These are phyloP conservation scores for Microbotryum saponariae DNA, from an alignment of 1,284 basidiomycete species.

Conservation along the genomic window DNA sequence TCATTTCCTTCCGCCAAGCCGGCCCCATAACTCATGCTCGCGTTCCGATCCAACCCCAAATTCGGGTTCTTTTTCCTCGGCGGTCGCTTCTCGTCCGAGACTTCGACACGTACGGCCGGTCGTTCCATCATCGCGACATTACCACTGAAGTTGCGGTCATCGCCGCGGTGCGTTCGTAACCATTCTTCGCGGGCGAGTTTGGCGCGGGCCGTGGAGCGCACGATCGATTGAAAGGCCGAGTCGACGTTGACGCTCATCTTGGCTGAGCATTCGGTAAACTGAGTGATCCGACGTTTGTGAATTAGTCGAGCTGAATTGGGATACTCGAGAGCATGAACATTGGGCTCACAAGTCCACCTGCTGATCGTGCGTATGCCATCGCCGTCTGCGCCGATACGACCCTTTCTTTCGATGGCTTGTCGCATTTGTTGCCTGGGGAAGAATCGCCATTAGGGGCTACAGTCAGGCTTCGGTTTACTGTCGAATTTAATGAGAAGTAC, in stretches of 20 bases:
- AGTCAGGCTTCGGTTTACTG: neutral
- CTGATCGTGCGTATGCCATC: conserved; percentile 7
- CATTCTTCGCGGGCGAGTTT: conserved; percentile 1
- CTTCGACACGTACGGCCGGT: neutral
- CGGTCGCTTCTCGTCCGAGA: conserved; percentile 1
- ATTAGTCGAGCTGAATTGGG: neutral
- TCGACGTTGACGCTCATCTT: conserved; percentile 24
- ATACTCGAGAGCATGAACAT: neutral
- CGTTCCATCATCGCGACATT: conserved; percentile 14
- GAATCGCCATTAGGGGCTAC: neutral
- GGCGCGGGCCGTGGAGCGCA: conserved; percentile 3
- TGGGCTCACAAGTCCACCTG: conserved; percentile 17
- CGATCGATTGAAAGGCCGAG: conserved; percentile 13
- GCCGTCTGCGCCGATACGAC: conserved; percentile 13
- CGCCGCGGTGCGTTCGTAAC: conserved; percentile 1
- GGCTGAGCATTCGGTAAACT: conserved; percentile 26
- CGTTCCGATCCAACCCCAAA: conserved; percentile 16
- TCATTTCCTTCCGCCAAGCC: conserved; percentile 1
- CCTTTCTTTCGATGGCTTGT: conserved; percentile 5
- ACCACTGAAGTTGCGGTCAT: conserved; percentile 20
- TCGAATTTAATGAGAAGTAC: neutral
- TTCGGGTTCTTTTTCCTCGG: conserved; percentile 2
- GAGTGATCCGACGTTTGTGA: neutral
- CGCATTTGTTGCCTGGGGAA: conserved; percentile 22
- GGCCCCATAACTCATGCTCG: conserved; percentile 18